phyloP scores from a whole-genome alignment of 208 protist genomes.

The Herpetomonas muscarum region DNA sequence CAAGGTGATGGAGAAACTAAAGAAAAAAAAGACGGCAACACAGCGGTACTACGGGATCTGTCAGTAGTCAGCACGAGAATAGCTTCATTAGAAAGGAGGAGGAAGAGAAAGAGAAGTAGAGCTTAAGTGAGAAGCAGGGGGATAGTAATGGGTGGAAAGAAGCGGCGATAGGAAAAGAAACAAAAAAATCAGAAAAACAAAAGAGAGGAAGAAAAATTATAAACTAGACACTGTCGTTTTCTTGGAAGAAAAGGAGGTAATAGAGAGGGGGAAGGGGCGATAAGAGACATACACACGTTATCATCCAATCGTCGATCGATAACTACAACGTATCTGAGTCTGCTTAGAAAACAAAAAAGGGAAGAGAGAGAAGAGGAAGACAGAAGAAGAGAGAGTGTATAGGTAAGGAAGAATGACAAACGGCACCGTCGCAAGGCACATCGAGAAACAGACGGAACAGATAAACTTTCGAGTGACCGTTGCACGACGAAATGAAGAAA shows the following conservation, averaged over 20 bases:
- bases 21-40: slow-evolving; percentile 16
- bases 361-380: not conserved
- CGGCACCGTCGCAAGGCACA: too few species aligned
- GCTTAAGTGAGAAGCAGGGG: not conserved
- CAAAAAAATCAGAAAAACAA: slow-evolving; percentile 9
- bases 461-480: too few species aligned
- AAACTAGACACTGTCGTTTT: not conserved
- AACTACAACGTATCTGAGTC: too few species aligned
- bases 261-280: not conserved
- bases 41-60: too few species aligned
- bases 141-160: not conserved
- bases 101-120: slow-evolving; percentile 2
- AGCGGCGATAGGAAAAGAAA: too few species aligned
- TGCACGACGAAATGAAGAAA: too few species aligned
- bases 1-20: not conserved
- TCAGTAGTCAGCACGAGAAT: too few species aligned
- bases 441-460: too few species aligned
- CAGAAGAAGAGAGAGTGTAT: not conserved
- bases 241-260: not conserved
- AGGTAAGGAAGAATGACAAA: too few species aligned
- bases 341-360: not conserved
- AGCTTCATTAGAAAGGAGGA: not conserved
- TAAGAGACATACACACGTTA: not conserved
- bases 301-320: too few species aligned
- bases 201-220: slow-evolving; percentile 6